Percentiles rank a stretch among this genome's conserved stretches.
phyloP scores from a whole-genome alignment of 2,329 filamentous ascomycete species.

The Colletotrichum noveboracense region DNA sequence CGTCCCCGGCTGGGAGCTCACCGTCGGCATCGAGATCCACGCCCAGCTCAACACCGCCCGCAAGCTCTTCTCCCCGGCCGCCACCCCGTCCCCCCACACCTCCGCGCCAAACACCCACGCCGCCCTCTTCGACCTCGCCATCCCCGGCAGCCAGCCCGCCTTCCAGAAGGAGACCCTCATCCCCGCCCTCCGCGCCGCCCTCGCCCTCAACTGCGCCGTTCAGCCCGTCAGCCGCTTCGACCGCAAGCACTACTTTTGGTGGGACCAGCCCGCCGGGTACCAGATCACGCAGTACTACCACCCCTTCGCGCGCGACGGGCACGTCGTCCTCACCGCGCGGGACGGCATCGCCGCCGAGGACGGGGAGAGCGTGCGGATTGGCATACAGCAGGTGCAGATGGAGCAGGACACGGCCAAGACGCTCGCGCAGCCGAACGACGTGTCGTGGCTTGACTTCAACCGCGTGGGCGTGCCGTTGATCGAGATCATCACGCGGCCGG shows the following conservation, averaged over 20 bases:
- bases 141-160: slow-evolving; percentile 86
- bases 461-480: slow-evolving; percentile 89
- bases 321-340: slow-evolving; percentile 71
- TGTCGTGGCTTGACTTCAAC: slow-evolving; percentile 90
- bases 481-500: slow-evolving; percentile 91
- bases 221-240: slow-evolving; percentile 85
- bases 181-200: slow-evolving; percentile 87
- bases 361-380: slow-evolving; percentile 72
- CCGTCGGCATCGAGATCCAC: slow-evolving; percentile 96
- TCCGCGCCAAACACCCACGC: slow-evolving; percentile 77
- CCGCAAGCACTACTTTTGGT: slow-evolving; percentile 98
- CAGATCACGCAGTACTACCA: slow-evolving; percentile 97
- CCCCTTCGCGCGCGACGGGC: slow-evolving; percentile 72
- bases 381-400: slow-evolving; percentile 94
- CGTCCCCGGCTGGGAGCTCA: slow-evolving; percentile 83
- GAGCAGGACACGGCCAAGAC: slow-evolving; percentile 99
- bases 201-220: slow-evolving; percentile 82
- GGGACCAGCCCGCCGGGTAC: slow-evolving; percentile 95
- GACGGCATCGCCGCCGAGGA: slow-evolving; percentile 83
- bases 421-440: slow-evolving; percentile 73
- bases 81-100: slow-evolving; percentile 61
- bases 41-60: slow-evolving; percentile 88
- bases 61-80: slow-evolving; percentile 86
- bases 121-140: slow-evolving; percentile 84
- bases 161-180: slow-evolving; percentile 86